Conservation (phyloP, 2,329 filamentous ascomycete species). For the Sclerotinia nivalis region DNA sequence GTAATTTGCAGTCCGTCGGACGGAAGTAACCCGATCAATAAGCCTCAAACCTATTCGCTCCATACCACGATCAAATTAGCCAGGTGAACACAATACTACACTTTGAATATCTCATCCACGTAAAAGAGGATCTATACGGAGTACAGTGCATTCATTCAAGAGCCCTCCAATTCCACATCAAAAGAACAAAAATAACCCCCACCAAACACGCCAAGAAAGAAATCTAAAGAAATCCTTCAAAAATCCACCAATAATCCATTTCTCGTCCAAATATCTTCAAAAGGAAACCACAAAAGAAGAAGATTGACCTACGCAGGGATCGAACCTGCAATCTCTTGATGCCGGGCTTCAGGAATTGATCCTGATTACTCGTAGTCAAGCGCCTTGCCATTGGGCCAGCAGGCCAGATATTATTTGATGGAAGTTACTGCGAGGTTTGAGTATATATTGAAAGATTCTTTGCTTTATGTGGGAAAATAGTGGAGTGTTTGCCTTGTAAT, state of each 20-base stretch:
- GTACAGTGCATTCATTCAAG: background rate
- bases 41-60: background rate
- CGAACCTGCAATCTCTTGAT: slow-evolving; percentile 51
- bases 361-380: slow-evolving; percentile 21
- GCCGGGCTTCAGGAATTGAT: accelerated
- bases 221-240: background rate
- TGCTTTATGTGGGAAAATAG: background rate
- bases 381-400: slow-evolving; percentile 27
- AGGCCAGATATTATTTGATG: slow-evolving; percentile 11
- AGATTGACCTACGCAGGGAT: slow-evolving; percentile 38
- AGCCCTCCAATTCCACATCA: background rate
- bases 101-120: background rate
- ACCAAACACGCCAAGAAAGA: background rate
- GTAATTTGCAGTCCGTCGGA: background rate
- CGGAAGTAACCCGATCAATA: too few species aligned
- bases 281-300: background rate
- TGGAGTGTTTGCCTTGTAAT: accelerated
- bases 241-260: background rate
- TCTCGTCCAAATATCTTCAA: background rate
- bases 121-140: too few species aligned
- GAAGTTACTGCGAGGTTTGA: accelerated
- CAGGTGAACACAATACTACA: background rate
- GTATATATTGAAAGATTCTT: background rate
- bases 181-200: background rate
- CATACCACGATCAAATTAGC: background rate